Evolutionary conservation across 805 yeast genomes (phyloP), one percentile per base, ranked within the genome.

Genomic region (Saccharomyces kudriavzevii): DNA sequence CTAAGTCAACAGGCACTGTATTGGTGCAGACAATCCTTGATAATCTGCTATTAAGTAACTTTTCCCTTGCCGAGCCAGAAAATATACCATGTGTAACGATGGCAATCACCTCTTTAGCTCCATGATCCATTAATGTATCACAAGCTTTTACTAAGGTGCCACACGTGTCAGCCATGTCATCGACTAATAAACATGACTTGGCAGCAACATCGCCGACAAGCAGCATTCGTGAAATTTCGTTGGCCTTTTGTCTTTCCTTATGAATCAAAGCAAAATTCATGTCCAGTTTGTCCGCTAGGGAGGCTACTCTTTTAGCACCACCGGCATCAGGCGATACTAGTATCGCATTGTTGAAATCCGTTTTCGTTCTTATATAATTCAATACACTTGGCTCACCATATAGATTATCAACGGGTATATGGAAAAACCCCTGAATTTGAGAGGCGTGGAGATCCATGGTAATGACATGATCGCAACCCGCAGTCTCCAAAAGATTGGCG

Each of bases 111-210:
- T 82, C 79, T 55, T 80, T 77, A 3, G 99, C 98, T 29, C 90
- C 88, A 59, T 89, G 83, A 24, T 80, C 84, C 59, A 90, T 73
- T 56, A 92, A 74, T 5, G 91, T 83, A 57, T 92, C 96, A 10
- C 96, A 92, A 1, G 98, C 98, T 71, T 92, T 92, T 58, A 89
- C 94, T 59, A 92, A 75, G 2, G 99, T 92, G 45, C 99, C 98
- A 73, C 98, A 92, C 4, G 99, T 92, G 67, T 92, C 99, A 40
- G 98, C 98, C 95, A 92, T 94, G 69, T 92, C 99, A 70, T 92
- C 99, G 31, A 92, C 88, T 57, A 92, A 74, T 25, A 94, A 77
- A 71, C 97, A 91, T 4, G 84, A 80, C 70, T 88, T 89, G 55
- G 83, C 82, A 2, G 81, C 74, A 45, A 92, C 99, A 69, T 91